A percentile compares a stretch with the other conserved stretches of the same genome.
Evolutionary conservation across 768 basidiomycete species (phyloP).

Genomic region (Leccinum variicolor): DNA sequence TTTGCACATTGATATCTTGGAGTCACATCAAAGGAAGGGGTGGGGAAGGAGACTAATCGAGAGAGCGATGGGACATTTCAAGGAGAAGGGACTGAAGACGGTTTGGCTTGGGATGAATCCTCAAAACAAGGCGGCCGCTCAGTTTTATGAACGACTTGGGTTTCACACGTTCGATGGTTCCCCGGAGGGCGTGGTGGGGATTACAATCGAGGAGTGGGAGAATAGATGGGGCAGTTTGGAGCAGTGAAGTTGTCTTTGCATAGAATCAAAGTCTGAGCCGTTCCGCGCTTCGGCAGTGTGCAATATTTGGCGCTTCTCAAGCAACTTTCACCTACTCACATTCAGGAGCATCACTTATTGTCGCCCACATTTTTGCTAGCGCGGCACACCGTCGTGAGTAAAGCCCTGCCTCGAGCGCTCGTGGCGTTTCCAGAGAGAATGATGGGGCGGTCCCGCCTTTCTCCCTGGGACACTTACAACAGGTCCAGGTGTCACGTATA

Average conservation of each 20-base stretch:
- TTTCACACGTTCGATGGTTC: conserved; percentile 57
- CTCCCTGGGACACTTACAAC: not conserved
- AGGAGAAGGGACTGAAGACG: conserved; percentile 40
- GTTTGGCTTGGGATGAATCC: conserved; percentile 72
- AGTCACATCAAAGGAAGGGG: conserved; percentile 62
- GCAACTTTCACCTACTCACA: too few relatives aligned
- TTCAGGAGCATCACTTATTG: too few relatives aligned
- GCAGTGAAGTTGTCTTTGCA: not conserved
- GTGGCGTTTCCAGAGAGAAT: conserved; percentile 4
- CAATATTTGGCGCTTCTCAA: too few relatives aligned
- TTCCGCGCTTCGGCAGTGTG: not conserved
- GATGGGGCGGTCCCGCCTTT: not conserved
- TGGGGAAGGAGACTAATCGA: conserved; percentile 68
- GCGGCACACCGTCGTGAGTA: not conserved
- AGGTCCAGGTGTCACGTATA: not conserved
- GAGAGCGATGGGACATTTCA: conserved; percentile 52
- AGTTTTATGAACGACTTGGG: conserved; percentile 61
- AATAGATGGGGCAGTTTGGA: not conserved
- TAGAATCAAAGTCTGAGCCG: not conserved
- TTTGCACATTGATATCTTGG: conserved; percentile 71
- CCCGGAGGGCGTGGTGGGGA: conserved; percentile 48
- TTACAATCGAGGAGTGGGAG: conserved; percentile 44
- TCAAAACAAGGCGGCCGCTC: conserved; percentile 54
- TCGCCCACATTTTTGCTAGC: not conserved
- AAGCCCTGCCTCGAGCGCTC: not conserved